Evolutionary conservation across 306 rosid species (phyloP).

Genomic region (Trichosanthes truncata): DNA sequence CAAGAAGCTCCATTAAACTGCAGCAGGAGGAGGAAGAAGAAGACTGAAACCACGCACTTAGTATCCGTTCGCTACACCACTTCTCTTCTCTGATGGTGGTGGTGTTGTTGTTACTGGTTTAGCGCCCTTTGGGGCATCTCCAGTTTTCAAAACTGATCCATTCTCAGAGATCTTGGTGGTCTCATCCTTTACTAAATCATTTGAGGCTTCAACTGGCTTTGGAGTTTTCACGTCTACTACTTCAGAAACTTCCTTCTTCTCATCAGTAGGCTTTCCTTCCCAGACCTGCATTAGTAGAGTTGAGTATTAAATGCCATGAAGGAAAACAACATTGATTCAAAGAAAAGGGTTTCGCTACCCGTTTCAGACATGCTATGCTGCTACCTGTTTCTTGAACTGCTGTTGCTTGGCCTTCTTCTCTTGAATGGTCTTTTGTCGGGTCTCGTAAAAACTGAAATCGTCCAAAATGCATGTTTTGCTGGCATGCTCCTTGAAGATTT

Average conservation of each 20-base stretch:
- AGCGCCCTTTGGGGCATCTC: slow-evolving; percentile 81
- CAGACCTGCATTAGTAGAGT: slow-evolving; percentile 40
- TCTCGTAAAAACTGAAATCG: slow-evolving; percentile 79
- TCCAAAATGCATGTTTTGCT: slow-evolving; percentile 88
- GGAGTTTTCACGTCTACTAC: slow-evolving; percentile 34
- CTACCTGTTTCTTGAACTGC: slow-evolving; percentile 72
- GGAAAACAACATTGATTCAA: background rate
- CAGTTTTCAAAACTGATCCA: slow-evolving; percentile 44
- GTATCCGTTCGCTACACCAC: slow-evolving; percentile 37
- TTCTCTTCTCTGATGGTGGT: slow-evolving; percentile 40
- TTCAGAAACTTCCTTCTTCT: slow-evolving; percentile 42
- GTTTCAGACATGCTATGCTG: background rate
- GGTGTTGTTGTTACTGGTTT: slow-evolving; percentile 36
- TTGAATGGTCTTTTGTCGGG: slow-evolving; percentile 78
- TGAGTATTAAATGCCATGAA: background rate
- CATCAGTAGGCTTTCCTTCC: slow-evolving; percentile 82
- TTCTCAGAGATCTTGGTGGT: slow-evolving; percentile 35
- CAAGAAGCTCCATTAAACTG: slow-evolving; percentile 12
- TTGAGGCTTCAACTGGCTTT: slow-evolving; percentile 33
- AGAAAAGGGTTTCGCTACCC: background rate
- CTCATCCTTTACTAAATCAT: slow-evolving; percentile 35
- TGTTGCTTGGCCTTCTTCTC: slow-evolving; percentile 84
- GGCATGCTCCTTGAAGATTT: slow-evolving; percentile 66
- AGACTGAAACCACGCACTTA: background rate
- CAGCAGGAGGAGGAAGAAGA: background rate